phyloP scores from a whole-genome alignment of 805 yeast genomes.

The Suhomyces pyralidae region DNA sequence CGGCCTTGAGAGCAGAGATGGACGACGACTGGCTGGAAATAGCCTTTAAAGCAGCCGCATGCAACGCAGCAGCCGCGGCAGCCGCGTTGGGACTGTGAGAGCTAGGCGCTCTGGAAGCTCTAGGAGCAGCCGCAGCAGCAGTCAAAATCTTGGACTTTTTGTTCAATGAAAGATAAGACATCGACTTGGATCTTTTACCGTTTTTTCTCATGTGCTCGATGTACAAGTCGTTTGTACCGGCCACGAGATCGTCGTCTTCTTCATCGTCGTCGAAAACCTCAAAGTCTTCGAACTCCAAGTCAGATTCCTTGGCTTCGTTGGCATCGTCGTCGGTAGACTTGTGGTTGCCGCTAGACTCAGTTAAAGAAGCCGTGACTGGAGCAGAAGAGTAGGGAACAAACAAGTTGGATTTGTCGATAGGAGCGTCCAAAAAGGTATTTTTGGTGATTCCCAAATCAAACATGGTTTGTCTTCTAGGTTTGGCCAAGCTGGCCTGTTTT shows the following conservation, averaged over 20 bases:
- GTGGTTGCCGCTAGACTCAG: conserved; percentile 18
- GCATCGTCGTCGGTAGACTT: conserved; percentile 8
- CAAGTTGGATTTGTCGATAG: conserved; percentile 41
- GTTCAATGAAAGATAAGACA: conserved; percentile 50
- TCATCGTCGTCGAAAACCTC: conserved; percentile 44
- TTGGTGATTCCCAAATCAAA: conserved; percentile 47
- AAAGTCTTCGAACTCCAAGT: conserved; percentile 47
- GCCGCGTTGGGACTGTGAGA: conserved; percentile 62
- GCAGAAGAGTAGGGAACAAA: conserved; percentile 71
- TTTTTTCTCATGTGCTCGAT: conserved; percentile 41
- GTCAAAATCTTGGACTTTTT: conserved; percentile 55
- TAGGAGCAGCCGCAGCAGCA: conserved; percentile 82
- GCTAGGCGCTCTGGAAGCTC: conserved; percentile 62
- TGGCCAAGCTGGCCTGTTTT: conserved; percentile 29
- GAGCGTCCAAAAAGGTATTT: conserved; percentile 42
- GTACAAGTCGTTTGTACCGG: conserved; percentile 28
- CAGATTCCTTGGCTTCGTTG: conserved; percentile 26
- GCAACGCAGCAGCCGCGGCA: conserved; percentile 72
- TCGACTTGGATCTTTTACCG: conserved; percentile 62
- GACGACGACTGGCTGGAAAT: conserved; percentile 26
- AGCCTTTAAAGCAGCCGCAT: conserved; percentile 61
- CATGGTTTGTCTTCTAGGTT: conserved; percentile 52
- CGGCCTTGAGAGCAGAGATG: conserved; percentile 10
- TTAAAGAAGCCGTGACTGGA: conserved; percentile 71
- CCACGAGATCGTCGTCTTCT: conserved; percentile 26